phyloP scores from a whole-genome alignment of 192 early-diverging fungal genomes.

The Podila verticillata region DNA sequence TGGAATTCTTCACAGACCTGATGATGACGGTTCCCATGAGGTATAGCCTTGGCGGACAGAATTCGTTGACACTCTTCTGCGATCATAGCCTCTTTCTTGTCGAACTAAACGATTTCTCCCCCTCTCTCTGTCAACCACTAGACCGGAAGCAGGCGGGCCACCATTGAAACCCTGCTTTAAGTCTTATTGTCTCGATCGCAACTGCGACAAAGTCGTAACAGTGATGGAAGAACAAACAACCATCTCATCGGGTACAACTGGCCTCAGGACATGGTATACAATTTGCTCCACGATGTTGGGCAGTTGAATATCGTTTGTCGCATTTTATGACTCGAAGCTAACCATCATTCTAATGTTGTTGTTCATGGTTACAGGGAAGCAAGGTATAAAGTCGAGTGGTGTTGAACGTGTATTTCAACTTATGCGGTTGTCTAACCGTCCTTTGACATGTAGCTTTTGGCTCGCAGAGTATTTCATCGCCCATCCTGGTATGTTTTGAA shows the following conservation, averaged over 20 bases:
- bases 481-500: conserved; percentile 26
- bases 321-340: background rate
- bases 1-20: conserved; percentile 38
- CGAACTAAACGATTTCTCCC: background rate
- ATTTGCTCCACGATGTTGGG: background rate
- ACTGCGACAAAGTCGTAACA: conserved; percentile 31
- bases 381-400: conserved; percentile 10
- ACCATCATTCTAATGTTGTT: background rate
- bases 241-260: conserved; percentile 41
- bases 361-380: conserved; percentile 17
- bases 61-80: too few species aligned
- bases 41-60: background rate
- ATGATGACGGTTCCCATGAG: conserved; percentile 37
- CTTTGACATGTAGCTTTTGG: conserved; percentile 25
- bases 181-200: conserved; percentile 28
- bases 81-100: background rate
- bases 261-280: conserved; percentile 39
- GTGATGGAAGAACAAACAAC: conserved; percentile 51
- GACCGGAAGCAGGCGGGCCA: conserved; percentile 42
- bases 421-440: background rate
- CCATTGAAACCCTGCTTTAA: conserved; percentile 44
- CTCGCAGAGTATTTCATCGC: conserved; percentile 39
- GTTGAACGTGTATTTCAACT: background rate
- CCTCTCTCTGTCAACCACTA: background rate
- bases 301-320: background rate